Base-by-base conservation (phyloP, 768 basidiomycete genomes). In the Cubamyces lactineus region DNA sequence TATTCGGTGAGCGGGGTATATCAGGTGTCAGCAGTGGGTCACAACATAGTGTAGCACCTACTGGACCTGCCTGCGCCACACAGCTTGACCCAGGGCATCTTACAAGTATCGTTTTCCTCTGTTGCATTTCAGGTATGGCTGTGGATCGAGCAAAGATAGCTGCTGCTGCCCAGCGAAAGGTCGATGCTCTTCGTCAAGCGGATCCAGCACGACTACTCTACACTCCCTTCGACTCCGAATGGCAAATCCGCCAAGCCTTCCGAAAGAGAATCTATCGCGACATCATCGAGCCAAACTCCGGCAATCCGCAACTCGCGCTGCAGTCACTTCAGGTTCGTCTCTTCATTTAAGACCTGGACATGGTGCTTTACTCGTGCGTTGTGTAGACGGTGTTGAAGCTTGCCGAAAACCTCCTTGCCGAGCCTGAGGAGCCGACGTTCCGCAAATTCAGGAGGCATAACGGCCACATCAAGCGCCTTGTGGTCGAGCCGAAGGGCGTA, bases 371-470 rank as follows among this genome's bases (percentile, higher is more conserved):
- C 24, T 17, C 7, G 17, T 19, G 34, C 19, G 16, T 13, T 12
- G 21, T 62, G 51, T 69, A 89, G 90, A 86, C 82, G 9, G 72
- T 92, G 60, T 76, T 82, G 57, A 84, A 72, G 28, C 81, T 92
- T 28, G 81, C 86, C 24, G 84, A 89, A 53, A 92, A 92, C 70
- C 72, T 93, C 49, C 70, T 90, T 48, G 80, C 79, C 60, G 85
- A 92, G 57, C 88, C 89, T 4, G 79, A 85, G 6, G 87, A 91
- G 66, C 75, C 79, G 24, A 88, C 85, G 72, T 92, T 77, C 63
- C 82, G 82, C 56, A 79, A 79, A 63, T 89, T 92, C 80, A 92
- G 89, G 73, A 77, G 81, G 5, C 89, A 86, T 16, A 92, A 92
- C 68, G 73, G 70, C 28, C 73, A 75, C 21, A 86, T 91, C 75